Evolutionary conservation across 768 basidiomycete species (phyloP).

Genomic region (Pleurotus ostreatus): DNA sequence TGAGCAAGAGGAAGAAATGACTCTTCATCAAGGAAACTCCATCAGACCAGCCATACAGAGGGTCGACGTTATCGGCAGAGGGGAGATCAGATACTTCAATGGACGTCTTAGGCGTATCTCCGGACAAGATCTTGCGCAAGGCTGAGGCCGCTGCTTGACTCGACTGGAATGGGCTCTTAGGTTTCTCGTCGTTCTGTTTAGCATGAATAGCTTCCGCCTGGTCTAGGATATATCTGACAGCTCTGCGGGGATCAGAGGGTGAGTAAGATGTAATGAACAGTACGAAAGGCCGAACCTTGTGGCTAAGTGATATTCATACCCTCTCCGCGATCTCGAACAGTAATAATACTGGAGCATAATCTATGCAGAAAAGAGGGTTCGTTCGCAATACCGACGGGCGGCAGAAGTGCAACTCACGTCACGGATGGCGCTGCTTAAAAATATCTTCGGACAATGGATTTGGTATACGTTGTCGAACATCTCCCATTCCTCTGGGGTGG

Average conservation of each 20-base stretch:
- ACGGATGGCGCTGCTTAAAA: constrained; percentile 70
- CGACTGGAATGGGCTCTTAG: constrained; percentile 30
- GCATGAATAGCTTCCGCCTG: constrained; percentile 55
- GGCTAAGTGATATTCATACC: constrained; percentile 87
- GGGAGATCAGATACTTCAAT: constrained; percentile 29
- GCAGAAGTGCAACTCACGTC: constrained; percentile 53
- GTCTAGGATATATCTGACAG: constrained; percentile 84
- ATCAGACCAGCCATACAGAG: constrained; percentile 69
- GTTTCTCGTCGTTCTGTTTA: constrained; percentile 19
- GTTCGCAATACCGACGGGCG: constrained; percentile 8
- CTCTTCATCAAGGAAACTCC: constrained; percentile 66
- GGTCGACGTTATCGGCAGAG: constrained; percentile 39
- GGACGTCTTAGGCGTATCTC: constrained; percentile 45
- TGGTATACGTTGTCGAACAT: constrained; percentile 91
- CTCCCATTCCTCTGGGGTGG: constrained; percentile 67
- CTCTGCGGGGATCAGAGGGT: constrained; percentile 32
- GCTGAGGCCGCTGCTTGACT: constrained; percentile 68
- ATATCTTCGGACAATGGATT: constrained; percentile 80
- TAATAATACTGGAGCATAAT: constrained; percentile 88
- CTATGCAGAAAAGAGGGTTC: constrained; percentile 31
- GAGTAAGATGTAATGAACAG: constrained; percentile 6
- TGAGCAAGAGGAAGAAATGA: constrained; percentile 82
- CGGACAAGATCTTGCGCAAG: constrained; percentile 59
- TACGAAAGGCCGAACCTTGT: constrained; percentile 46
- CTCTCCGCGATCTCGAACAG: constrained; percentile 68